Evolutionary conservation across 2,329 filamentous ascomycete genomes (phyloP).

Genomic region (Xylaria sp.): DNA sequence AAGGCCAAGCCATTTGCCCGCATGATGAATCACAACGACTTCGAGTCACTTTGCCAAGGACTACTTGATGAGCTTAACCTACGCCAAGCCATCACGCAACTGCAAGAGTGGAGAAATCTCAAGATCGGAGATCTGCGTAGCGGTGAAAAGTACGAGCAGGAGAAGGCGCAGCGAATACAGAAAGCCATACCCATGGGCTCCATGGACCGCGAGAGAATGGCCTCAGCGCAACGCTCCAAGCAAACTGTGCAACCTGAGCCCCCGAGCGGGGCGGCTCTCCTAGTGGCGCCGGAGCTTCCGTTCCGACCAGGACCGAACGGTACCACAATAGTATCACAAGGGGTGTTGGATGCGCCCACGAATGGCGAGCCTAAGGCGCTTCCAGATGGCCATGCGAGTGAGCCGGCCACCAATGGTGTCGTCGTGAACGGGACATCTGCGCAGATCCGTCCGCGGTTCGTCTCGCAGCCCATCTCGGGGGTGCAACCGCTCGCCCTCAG

Average conservation of each 20-base stretch:
- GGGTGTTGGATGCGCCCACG: slow-evolving; percentile 43
- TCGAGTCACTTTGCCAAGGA: slow-evolving; percentile 84
- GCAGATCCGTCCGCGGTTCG: slow-evolving; percentile 61
- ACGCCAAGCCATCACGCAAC: slow-evolving; percentile 85
- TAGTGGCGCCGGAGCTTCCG: slow-evolving; percentile 83
- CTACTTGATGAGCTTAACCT: slow-evolving; percentile 92
- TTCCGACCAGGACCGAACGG: slow-evolving; percentile 60
- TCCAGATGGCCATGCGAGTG: slow-evolving; percentile 61
- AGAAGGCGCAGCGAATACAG: slow-evolving; percentile 81
- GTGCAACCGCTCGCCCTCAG: slow-evolving; percentile 73
- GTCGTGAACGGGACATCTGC: slow-evolving; percentile 56
- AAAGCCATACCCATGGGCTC: slow-evolving; percentile 77
- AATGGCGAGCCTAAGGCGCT: slow-evolving; percentile 65
- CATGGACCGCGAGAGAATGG: slow-evolving; percentile 83
- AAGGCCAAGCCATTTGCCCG: slow-evolving; percentile 96
- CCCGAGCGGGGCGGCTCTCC: slow-evolving; percentile 76
- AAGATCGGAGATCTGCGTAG: slow-evolving; percentile 85
- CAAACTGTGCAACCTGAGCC: slow-evolving; percentile 74
- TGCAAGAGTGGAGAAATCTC: slow-evolving; percentile 92
- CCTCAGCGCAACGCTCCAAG: slow-evolving; percentile 74
- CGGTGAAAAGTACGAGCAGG: slow-evolving; percentile 91
- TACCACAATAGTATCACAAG: slow-evolving; percentile 39
- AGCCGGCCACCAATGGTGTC: slow-evolving; percentile 39
- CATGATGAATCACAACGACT: slow-evolving; percentile 95
- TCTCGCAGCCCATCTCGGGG: slow-evolving; percentile 67